phyloP scores from a whole-genome alignment of 192 early-diverging fungal species.

The Phlyctochytrium planicorne region DNA sequence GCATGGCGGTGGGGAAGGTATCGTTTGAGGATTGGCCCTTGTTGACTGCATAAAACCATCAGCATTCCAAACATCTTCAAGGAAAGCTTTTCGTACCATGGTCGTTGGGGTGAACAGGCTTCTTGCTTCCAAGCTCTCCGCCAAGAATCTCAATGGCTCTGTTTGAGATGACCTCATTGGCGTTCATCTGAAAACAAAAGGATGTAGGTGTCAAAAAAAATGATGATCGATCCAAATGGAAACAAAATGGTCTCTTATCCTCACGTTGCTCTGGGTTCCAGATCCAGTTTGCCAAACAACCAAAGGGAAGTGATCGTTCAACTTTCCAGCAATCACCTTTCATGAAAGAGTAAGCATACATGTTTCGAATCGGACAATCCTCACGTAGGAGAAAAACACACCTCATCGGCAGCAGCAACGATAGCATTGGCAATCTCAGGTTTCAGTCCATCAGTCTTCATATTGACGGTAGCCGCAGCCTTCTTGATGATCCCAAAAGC shows the following conservation, averaged over 20 bases:
- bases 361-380: too few species aligned
- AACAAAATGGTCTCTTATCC: too few species aligned
- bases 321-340: constrained; percentile 89
- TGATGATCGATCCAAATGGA: too few species aligned
- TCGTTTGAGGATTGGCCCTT: too few species aligned
- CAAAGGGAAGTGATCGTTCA: constrained; percentile 95
- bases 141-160: constrained; percentile 3
- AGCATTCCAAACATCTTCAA: neutral
- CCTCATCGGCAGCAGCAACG: constrained; percentile 85
- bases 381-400: too few species aligned
- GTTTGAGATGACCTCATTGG: too few species aligned
- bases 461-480: constrained; percentile 92
- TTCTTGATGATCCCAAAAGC: constrained; percentile 97
- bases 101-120: neutral
- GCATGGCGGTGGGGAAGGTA: constrained; percentile 85
- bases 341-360: too few species aligned
- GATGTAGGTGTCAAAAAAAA: too few species aligned
- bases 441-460: constrained; percentile 66
- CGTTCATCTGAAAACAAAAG: too few species aligned
- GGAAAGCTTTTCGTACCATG: neutral
- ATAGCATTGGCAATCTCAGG: constrained; percentile 81
- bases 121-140: too few species aligned
- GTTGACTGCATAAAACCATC: too few species aligned
- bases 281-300: constrained; percentile 97
- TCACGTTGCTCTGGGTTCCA: constrained; percentile 97